Percentiles rank a stretch among this genome's conserved stretches.
These are phyloP conservation scores for Candida coleopterorum DNA, from an alignment of 805 yeast species.

Conservation along the genomic window DNA sequence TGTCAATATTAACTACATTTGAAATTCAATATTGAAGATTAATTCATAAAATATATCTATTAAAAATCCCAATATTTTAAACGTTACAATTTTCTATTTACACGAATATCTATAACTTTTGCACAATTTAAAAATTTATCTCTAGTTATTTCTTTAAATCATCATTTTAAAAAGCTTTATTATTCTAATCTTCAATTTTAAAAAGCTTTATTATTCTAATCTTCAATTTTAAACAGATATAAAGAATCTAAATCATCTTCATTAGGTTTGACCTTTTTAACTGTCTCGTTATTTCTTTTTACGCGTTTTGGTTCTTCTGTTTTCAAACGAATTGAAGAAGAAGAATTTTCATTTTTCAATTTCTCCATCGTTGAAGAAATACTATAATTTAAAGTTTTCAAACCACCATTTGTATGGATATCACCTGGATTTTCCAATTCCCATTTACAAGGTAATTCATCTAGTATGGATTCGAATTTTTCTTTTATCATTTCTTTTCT, in stretches of 20 bases:
- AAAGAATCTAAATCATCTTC: constrained; percentile 37
- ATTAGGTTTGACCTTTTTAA: constrained; percentile 3
- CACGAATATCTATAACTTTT: no score
- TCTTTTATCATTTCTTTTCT: constrained; percentile 28
- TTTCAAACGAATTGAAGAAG: constrained; percentile 9
- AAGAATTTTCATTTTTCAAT: constrained; percentile 1
- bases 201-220: no score
- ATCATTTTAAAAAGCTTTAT: no score
- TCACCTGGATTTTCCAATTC: constrained; percentile 11
- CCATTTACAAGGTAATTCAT: constrained; percentile 15
- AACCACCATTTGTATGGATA: no score
- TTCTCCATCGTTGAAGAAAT: constrained; percentile 10
- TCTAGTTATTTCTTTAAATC: no score
- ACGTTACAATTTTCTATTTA: no score
- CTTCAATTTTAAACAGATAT: constrained; percentile 37
- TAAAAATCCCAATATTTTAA: no score
- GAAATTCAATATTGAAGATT: no score
- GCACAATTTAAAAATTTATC: no score
- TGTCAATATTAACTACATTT: no score
- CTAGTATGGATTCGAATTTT: constrained; percentile 20
- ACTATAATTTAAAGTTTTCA: constrained; percentile 24
- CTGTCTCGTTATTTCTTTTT: constrained; percentile 7
- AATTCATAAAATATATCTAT: no score
- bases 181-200: no score
- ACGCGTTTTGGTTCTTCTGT: constrained; percentile 15